phyloP scores from a whole-genome alignment of 306 rosid genomes.

The Rosa chinensis region DNA sequence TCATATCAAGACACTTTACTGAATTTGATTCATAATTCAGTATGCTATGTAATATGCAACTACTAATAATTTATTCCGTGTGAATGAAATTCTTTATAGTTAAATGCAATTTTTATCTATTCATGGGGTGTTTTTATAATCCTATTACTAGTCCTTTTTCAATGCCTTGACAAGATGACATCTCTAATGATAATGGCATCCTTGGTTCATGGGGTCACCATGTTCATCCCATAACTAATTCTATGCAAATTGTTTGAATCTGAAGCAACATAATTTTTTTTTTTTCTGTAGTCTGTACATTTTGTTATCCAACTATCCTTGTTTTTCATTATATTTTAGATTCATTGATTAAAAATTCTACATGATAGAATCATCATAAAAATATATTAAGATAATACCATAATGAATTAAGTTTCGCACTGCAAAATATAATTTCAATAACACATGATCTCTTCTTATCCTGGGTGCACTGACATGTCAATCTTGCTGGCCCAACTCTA shows the following conservation, averaged over 20 bases:
- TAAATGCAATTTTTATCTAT: neutral
- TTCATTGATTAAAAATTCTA: too few relatives aligned
- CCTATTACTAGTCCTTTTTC: neutral
- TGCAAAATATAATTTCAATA: neutral
- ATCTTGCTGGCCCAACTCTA: neutral
- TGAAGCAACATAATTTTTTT: neutral
- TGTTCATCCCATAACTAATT: neutral
- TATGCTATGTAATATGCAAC: neutral
- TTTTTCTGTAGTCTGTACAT: neutral
- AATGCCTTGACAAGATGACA: neutral
- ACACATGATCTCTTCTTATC: neutral
- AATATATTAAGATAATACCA: too few relatives aligned
- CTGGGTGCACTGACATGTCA: neutral
- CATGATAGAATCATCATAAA: neutral
- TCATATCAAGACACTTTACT: neutral
- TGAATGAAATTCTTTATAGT: too few relatives aligned
- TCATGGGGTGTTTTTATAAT: neutral
- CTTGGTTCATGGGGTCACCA: slow-evolving; percentile 4
- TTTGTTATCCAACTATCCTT: neutral
- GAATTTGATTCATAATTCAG: neutral
- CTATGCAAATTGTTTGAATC: neutral
- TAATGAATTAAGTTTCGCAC: neutral
- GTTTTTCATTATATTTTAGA: neutral
- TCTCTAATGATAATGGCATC: neutral
- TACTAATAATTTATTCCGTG: neutral